Evolutionary conservation across 805 yeast species (phyloP).

Genomic region (Suhomyces tanzawaensis): DNA sequence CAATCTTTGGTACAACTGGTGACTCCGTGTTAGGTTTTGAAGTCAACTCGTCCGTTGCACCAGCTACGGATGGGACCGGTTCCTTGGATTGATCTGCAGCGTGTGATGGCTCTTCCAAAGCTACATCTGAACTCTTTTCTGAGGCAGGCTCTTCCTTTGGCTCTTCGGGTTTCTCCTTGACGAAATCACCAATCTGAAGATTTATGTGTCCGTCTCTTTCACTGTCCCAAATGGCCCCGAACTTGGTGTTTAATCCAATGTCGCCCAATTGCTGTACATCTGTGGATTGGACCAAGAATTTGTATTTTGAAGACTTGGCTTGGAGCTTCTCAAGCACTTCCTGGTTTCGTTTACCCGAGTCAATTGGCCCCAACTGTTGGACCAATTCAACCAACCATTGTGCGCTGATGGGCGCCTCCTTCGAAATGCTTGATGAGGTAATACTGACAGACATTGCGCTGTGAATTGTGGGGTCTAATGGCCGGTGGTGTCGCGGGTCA

Average conservation of each 20-base stretch:
- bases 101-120: no score
- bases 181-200: conserved; percentile 21
- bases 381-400: conserved; percentile 15
- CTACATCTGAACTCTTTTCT: no score
- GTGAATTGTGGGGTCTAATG: no score
- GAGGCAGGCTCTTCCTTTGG: background rate
- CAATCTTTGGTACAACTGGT: no score
- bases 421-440: conserved; percentile 11
- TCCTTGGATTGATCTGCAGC: no score
- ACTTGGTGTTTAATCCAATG: conserved; percentile 28
- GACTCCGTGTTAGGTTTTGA: no score
- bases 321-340: conserved; percentile 30
- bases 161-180: no score
- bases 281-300: conserved; percentile 51
- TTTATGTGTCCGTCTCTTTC: conserved; percentile 53
- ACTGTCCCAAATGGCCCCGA: conserved; percentile 59
- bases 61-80: no score
- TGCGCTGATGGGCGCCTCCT: conserved; percentile 20
- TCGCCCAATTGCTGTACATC: conserved; percentile 22
- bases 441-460: background rate
- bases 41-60: no score
- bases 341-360: background rate
- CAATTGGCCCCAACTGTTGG: background rate
- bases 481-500: no score
- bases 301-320: conserved; percentile 51